Conservation (phyloP, 371 early-diverging fungal species). For the Nosema granulosis region DNA sequence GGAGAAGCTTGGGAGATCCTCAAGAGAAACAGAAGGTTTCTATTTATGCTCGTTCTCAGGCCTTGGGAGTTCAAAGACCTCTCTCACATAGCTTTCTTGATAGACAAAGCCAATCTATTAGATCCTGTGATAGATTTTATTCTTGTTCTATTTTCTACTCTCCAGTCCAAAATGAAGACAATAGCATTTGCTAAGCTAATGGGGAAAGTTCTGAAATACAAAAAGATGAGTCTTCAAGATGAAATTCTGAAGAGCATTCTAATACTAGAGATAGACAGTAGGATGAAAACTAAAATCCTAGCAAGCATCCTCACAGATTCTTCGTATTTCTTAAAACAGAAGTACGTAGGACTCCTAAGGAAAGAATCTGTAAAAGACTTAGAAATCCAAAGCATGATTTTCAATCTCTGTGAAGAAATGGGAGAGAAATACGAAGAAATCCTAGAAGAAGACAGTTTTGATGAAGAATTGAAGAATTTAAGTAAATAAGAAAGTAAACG, state of each 20-base stretch:
- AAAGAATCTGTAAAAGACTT: neutral
- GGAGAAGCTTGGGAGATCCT: neutral
- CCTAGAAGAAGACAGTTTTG: slow-evolving; percentile 29
- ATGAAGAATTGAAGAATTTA: slow-evolving; percentile 30
- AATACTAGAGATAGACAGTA: neutral
- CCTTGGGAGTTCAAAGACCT: slow-evolving; percentile 22
- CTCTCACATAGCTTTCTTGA: neutral
- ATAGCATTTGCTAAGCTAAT: neutral
- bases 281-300: neutral
- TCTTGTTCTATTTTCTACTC: neutral
- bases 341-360: neutral
- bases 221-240: neutral
- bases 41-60: neutral
- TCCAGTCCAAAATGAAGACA: neutral
- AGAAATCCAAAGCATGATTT: slow-evolving; percentile 15
- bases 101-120: neutral
- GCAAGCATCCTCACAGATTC: neutral
- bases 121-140: neutral
- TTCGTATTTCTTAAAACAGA: neutral
- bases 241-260: neutral
- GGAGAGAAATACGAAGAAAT: neutral
- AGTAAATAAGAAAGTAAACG: too few species aligned
- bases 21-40: slow-evolving; percentile 18
- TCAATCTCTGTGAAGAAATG: slow-evolving; percentile 36
- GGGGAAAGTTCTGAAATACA: neutral